Percentiles rank a stretch among this genome's conserved stretches.
Evolutionary conservation across 2,329 filamentous ascomycete species (phyloP).

Genomic region (Penicillium vulpinum): DNA sequence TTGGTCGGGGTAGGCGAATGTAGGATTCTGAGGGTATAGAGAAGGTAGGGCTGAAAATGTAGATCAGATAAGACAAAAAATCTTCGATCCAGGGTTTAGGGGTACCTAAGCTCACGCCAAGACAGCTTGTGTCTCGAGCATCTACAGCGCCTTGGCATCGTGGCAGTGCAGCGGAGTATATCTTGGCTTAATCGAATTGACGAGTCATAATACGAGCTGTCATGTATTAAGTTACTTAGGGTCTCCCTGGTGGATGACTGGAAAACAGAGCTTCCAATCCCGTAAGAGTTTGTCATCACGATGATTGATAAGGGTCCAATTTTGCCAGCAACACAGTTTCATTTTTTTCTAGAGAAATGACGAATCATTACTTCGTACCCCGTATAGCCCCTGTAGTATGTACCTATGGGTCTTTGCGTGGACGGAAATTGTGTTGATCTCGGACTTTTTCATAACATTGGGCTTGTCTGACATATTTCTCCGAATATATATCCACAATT

Average conservation of each 20-base stretch:
- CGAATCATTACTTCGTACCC: too few relatives aligned
- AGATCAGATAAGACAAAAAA: slow-evolving; percentile 5
- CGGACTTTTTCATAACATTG: neutral
- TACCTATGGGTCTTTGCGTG: neutral
- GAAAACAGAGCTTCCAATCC: neutral
- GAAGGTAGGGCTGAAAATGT: neutral
- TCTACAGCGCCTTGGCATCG: neutral
- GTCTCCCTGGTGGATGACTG: neutral
- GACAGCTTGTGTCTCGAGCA: slow-evolving; percentile 1
- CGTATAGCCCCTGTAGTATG: neutral
- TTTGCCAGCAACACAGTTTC: too few relatives aligned
- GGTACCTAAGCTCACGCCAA: neutral
- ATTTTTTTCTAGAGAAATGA: too few relatives aligned
- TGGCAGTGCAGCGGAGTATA: neutral
- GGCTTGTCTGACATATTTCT: neutral
- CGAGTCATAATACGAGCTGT: neutral
- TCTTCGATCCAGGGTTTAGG: neutral
- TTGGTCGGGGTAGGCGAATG: neutral
- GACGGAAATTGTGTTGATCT: neutral
- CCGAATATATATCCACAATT: neutral
- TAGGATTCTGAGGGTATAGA: neutral
- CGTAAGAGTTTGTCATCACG: neutral
- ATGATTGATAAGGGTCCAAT: neutral
- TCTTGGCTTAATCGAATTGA: neutral
- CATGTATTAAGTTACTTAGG: neutral